Conservation (phyloP, 345 rosid genomes). For the Anastatica hierochuntica region DNA sequence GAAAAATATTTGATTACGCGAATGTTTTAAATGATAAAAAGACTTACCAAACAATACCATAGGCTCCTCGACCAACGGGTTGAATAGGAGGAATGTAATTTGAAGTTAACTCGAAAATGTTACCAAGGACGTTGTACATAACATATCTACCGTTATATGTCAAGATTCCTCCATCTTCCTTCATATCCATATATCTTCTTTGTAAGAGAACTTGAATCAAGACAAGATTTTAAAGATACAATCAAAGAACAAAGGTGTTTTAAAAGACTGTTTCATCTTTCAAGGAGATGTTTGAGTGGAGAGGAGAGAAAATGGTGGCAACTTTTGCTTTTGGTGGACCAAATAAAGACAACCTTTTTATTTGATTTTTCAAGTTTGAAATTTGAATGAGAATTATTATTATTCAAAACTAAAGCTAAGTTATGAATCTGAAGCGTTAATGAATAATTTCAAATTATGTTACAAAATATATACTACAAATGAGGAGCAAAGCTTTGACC, state of each 20-base stretch:
- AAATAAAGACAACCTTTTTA: constrained; percentile 7
- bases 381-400: constrained; percentile 10
- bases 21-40: not conserved
- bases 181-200: constrained; percentile 32
- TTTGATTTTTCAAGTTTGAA: constrained; percentile 17
- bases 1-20: not conserved
- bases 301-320: constrained; percentile 1
- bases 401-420: too few species aligned
- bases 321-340: constrained; percentile 25
- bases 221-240: not conserved
- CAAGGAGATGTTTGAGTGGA: not conserved
- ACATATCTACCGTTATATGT: constrained; percentile 43
- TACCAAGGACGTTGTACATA: constrained; percentile 57
- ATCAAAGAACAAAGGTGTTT: constrained; percentile 3
- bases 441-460: too few species aligned
- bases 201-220: not conserved
- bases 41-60: constrained; percentile 78
- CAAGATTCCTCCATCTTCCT: constrained; percentile 32
- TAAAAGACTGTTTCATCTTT: constrained; percentile 10
- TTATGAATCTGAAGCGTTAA: too few species aligned
- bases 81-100: constrained; percentile 77
- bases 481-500: too few species aligned
- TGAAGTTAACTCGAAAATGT: constrained; percentile 51
- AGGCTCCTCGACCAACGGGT: constrained; percentile 84
- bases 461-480: too few species aligned